Evolutionary conservation across 2,329 filamentous ascomycete species (phyloP), one percentile per base, ranked within the genome.

Genomic region (Calcarisporium arbuscula): DNA sequence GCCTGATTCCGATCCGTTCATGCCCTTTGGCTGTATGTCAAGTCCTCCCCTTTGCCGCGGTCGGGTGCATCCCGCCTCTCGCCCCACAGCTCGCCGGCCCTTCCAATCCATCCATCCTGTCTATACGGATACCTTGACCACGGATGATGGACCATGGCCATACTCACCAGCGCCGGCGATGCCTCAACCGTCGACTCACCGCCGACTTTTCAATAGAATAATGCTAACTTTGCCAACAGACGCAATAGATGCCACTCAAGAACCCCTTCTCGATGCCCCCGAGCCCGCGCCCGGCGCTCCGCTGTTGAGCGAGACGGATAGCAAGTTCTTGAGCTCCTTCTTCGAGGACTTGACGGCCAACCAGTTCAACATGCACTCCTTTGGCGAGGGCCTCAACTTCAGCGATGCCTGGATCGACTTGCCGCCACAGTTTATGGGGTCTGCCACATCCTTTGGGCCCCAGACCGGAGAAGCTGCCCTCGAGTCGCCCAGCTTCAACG

Each of bases 11-110:
- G 67, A 75, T 49, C 61, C 67, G 37, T 66, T 72, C 44, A 62
- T 74, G 52, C 74, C 76, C 23, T 84, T 84, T 68, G 80, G 80
- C 51, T 84, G 80, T 84, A 69, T 48, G 79, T 72, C 33, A 14
- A 30, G 14, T 28, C 29, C 18, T 31, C 21, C 28, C 36, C 43
- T 19, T 38, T 47, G 26, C 38, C 12, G n/a, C n/a, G 26, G 9
- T 12, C 17, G n/a, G n/a, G 26, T 16, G 26, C 10, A 14, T 32
- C 5, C 18, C 23, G 19, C 19, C 18, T 8, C 5, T n/a, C 23
- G 10, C 11, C 19, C 29, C 18, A 19, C 6, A 7, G 6, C 26
- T 14, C 22, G 15, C 16, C 12, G 6, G 12, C 14, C 14, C 11
- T 26, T 12, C 8, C 30, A n/a, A n/a, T n/a, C n/a, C n/a, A n/a